Evolutionary conservation across 768 basidiomycete genomes (phyloP).

Genomic region (Naganishia randhawae): DNA sequence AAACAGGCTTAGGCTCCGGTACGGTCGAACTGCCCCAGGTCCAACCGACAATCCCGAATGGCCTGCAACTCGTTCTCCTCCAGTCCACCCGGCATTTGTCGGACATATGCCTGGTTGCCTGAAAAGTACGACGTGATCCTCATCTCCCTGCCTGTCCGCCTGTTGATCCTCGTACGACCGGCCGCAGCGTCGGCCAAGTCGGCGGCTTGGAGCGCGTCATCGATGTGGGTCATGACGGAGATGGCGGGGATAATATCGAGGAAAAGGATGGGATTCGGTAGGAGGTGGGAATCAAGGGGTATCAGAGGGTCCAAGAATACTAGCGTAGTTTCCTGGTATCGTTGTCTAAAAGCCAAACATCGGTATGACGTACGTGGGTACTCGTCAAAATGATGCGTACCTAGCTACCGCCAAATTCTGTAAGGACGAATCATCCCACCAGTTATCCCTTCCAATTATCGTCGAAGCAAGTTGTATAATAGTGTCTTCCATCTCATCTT

Average conservation of each 20-base stretch:
- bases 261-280: constrained; percentile 56
- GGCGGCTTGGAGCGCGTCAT: constrained; percentile 56
- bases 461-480: constrained; percentile 3
- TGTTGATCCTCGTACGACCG: constrained; percentile 39
- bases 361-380: background rate
- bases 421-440: background rate
- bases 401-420: constrained; percentile 1
- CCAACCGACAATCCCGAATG: constrained; percentile 20
- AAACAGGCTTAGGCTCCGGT: background rate
- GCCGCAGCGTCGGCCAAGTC: constrained; percentile 36
- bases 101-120: constrained; percentile 31
- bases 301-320: constrained; percentile 57
- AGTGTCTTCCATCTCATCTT: constrained; percentile 23
- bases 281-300: constrained; percentile 52
- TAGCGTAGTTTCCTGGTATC: constrained; percentile 30
- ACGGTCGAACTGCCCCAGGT: constrained; percentile 7
- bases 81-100: constrained; percentile 36
- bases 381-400: background rate
- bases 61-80: constrained; percentile 18
- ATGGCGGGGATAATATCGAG: constrained; percentile 71
- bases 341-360: background rate
- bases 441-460: background rate
- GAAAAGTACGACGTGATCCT: constrained; percentile 27
- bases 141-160: constrained; percentile 45
- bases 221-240: constrained; percentile 62